These are phyloP conservation scores for Hyphopichia wangnamkhiaoensis DNA, from an alignment of 1,139 yeast species.

Conservation along the genomic window DNA sequence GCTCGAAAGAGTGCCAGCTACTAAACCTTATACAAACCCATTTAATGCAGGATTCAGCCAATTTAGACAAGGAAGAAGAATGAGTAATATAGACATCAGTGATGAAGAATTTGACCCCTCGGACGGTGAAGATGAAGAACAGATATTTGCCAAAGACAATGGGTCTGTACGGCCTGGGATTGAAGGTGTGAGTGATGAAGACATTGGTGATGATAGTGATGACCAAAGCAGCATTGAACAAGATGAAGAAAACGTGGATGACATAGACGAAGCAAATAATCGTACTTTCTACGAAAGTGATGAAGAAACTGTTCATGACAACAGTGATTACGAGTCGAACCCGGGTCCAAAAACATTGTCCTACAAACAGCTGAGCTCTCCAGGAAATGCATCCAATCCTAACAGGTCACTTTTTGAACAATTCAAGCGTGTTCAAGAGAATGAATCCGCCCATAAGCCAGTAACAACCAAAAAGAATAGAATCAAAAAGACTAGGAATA, in stretches of 20 bases:
- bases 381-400: too few relatives aligned
- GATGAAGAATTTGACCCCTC: constrained; percentile 3
- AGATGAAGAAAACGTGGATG: background rate
- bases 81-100: background rate
- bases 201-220: constrained; percentile 6
- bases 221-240: background rate
- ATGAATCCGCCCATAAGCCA: background rate
- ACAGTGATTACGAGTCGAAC: constrained; percentile 8
- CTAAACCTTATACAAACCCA: constrained; percentile 8
- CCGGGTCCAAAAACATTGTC: background rate
- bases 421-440: constrained; percentile 10
- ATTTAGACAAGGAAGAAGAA: constrained; percentile 11
- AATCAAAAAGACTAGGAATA: background rate
- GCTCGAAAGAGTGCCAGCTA: too few relatives aligned
- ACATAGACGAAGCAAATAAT: constrained; percentile 8
- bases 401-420: constrained; percentile 2
- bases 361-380: background rate
- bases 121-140: constrained; percentile 5
- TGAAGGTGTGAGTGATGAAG: constrained; percentile 8
- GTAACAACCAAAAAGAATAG: background rate
- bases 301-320: constrained; percentile 9
- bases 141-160: too few relatives aligned
- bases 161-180: too few relatives aligned
- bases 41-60: constrained; percentile 12
- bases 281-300: constrained; percentile 14